Percentiles rank a stretch among this genome's conserved stretches.
phyloP scores from a whole-genome alignment of 176 grass and related monocot species.

The maize (Zea mays) region Zm-B73-REFERENCE-NAM-5.0 NC_050101.1:175662501-175663000 shows the following conservation, averaged over 20 bases:
- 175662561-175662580: not conserved
- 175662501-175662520: not conserved
- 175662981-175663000: not conserved
- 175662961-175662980: not conserved
- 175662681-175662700: conserved; percentile 34
- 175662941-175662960: not conserved
- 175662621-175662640: not conserved
- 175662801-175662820: not conserved
- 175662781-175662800: conserved; percentile 43
- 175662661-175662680: not conserved
- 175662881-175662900: not conserved
- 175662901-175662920: conserved; percentile 34
- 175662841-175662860: no score
- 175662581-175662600: not conserved
- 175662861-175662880: not conserved
- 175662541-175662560: not conserved
- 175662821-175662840: no score
- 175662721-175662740: conserved; percentile 61
- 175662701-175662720: conserved; percentile 41
- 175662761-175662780: conserved; percentile 36
- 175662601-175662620: not conserved
- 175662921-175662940: conserved; percentile 45
- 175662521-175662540: not conserved
- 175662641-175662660: not conserved
- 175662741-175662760: conserved; percentile 53